Conservation (phyloP, 768 basidiomycete species). For the Boletales sp. region DNA sequence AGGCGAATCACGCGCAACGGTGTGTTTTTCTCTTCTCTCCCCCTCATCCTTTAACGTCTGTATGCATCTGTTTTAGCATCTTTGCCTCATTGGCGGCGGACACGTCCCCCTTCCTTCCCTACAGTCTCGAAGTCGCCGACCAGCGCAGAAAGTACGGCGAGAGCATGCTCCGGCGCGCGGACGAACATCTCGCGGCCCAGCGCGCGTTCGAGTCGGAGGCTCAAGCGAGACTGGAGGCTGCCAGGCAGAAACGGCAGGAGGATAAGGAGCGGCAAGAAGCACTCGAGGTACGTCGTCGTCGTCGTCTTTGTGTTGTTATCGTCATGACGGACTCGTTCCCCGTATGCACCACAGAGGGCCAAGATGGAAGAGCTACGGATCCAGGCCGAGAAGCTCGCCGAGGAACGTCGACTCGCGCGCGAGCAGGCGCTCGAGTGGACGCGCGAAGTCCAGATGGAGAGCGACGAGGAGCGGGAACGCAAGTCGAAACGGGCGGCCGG, state of each 20-base stretch:
- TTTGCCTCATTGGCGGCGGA: slow-evolving; percentile 84
- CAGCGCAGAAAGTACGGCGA: slow-evolving; percentile 89
- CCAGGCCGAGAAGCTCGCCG: slow-evolving; percentile 77
- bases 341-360: slow-evolving; percentile 40
- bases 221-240: slow-evolving; percentile 70
- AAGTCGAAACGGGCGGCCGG: slow-evolving; percentile 48
- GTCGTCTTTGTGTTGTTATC: neutral
- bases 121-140: slow-evolving; percentile 83
- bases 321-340: neutral
- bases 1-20: slow-evolving; percentile 86
- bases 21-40: slow-evolving; percentile 31
- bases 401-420: slow-evolving; percentile 67
- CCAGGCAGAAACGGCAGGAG: slow-evolving; percentile 73
- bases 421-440: slow-evolving; percentile 83
- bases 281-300: slow-evolving; percentile 50
- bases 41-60: neutral
- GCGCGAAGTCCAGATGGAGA: slow-evolving; percentile 57
- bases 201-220: slow-evolving; percentile 67
- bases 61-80: slow-evolving; percentile 44
- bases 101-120: slow-evolving; percentile 65
- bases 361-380: slow-evolving; percentile 61
- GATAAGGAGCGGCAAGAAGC: slow-evolving; percentile 68
- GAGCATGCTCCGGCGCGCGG: slow-evolving; percentile 75
- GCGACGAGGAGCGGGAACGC: slow-evolving; percentile 78
- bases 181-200: slow-evolving; percentile 75